Conservation (phyloP, 768 basidiomycete genomes). For the Xerocomellus intermedius region DNA sequence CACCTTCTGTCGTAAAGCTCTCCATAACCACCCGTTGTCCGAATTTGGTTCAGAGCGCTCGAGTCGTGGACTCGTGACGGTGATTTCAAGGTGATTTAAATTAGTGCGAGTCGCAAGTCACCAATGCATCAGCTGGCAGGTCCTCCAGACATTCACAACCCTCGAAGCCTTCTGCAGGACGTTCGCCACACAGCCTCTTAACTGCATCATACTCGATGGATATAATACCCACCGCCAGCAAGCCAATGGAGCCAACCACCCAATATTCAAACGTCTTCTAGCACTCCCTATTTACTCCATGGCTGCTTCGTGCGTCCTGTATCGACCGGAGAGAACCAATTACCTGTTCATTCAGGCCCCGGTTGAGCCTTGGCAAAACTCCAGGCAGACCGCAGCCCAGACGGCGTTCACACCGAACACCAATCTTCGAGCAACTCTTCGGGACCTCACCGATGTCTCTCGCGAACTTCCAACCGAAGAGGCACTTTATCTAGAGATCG, state of each 20-base stretch:
- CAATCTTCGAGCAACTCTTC: not conserved
- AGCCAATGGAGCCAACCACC: not conserved
- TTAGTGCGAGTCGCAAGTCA: too few species aligned
- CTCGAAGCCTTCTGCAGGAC: not conserved
- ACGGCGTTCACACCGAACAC: not conserved
- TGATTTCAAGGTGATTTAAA: too few species aligned
- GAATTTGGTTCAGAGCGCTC: too few species aligned
- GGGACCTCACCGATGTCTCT: not conserved
- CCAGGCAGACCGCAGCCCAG: not conserved
- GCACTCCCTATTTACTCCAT: not conserved
- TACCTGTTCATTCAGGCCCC: not conserved
- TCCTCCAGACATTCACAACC: slow-evolving; percentile 2
- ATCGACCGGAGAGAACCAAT: not conserved
- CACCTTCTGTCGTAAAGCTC: too few species aligned
- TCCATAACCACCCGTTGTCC: too few species aligned
- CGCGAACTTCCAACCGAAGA: slow-evolving; percentile 12
- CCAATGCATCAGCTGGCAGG: too few species aligned
- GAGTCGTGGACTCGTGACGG: too few species aligned
- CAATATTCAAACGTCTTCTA: not conserved
- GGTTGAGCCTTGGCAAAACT: not conserved
- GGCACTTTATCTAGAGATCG: slow-evolving; percentile 15
- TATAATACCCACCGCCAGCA: slow-evolving; percentile 11
- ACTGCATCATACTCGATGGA: not conserved
- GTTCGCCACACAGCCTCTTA: not conserved
- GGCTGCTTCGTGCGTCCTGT: slow-evolving; percentile 2